Base-by-base conservation (phyloP, 192 early-diverging fungal genomes). In the Martensiomyces pterosporus region DNA sequence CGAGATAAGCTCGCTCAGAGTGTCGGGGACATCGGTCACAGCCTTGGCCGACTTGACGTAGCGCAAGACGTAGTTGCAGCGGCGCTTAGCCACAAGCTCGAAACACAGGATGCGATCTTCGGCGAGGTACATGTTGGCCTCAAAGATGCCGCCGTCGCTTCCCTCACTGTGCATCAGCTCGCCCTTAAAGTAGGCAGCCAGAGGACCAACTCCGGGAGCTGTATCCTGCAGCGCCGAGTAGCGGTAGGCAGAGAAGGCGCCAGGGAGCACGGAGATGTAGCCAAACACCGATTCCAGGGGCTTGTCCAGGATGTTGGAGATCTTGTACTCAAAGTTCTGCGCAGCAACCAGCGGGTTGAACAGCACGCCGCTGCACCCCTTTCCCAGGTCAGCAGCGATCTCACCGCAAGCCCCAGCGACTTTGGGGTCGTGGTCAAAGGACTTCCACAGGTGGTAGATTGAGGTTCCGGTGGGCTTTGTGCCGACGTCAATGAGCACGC, bases 261-360 rank as follows among this genome's bases (percentile, higher is more conserved):
- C 94, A 7, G 94, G 94, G 5, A 97, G 77, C 42, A 94, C 94
- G 0, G 90, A 89, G 45, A 97, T 97, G 74, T 93, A 93, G 23
- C 93, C 93, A 79, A 92, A 94, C 14, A 93, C 83, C 14, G 88
- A 90, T 56, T 97, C 94, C 14, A 97, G 78, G 5, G 94, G 92
- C 75, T 97, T 97, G 77, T 97, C 94, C 15, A 97, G 81, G 39
- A 96, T 96, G 62, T 96, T 96, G 36, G 87, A 90, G 80, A 96
- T 96, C 58, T 97, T 97, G 82, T 97, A 97, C 79, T 97, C 94
- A 77, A 97, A 97, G 59, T 96, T 97, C 72, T 97, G 94, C 4
- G 89, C 85, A 2, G 94, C 94, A 0, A 97, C 90, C 32, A 97
- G 64, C 16, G 92, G 92, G 51, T 94, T 94, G 32, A 87, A 44